A percentile compares a stretch with the other conserved stretches of the same genome.
Evolutionary conservation across 371 early-diverging fungal genomes (phyloP).

Genomic region (Mucor velutinosus): DNA sequence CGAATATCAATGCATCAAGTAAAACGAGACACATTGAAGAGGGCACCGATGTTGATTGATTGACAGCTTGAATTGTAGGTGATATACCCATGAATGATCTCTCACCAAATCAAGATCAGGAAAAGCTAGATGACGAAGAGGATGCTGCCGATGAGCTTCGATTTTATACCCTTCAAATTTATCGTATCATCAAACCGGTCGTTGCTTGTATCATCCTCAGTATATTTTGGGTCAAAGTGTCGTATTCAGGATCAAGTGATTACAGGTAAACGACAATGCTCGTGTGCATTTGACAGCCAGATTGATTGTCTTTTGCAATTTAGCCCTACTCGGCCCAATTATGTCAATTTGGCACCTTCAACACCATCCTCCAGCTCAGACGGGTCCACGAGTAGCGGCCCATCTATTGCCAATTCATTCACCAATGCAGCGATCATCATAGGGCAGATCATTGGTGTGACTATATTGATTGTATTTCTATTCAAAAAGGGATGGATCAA

Average conservation of each 20-base stretch:
- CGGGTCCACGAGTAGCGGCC: background rate
- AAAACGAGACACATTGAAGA: background rate
- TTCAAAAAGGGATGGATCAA: constrained; percentile 80
- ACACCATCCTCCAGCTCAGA: constrained; percentile 18
- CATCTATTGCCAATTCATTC: constrained; percentile 44
- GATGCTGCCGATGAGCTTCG: constrained; percentile 62
- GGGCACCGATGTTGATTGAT: background rate
- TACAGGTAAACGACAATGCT: constrained; percentile 44
- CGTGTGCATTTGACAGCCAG: background rate
- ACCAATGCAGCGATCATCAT: constrained; percentile 75
- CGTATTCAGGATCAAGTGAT: constrained; percentile 56
- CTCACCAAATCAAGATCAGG: constrained; percentile 6
- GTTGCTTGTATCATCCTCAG: constrained; percentile 73
- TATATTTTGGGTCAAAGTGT: constrained; percentile 86
- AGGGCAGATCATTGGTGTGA: constrained; percentile 78
- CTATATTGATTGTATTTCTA: constrained; percentile 73
- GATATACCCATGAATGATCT: constrained; percentile 27
- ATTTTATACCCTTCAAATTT: constrained; percentile 83
- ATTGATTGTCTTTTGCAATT: background rate
- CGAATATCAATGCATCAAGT: background rate
- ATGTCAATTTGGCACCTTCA: constrained; percentile 32
- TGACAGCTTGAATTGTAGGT: background rate
- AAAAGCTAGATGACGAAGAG: constrained; percentile 22
- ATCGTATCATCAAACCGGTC: constrained; percentile 80
- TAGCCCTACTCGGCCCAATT: constrained; percentile 56